Evolutionary conservation across 2,329 filamentous ascomycete species (phyloP).

Genomic region (Whalleya microplaca): DNA sequence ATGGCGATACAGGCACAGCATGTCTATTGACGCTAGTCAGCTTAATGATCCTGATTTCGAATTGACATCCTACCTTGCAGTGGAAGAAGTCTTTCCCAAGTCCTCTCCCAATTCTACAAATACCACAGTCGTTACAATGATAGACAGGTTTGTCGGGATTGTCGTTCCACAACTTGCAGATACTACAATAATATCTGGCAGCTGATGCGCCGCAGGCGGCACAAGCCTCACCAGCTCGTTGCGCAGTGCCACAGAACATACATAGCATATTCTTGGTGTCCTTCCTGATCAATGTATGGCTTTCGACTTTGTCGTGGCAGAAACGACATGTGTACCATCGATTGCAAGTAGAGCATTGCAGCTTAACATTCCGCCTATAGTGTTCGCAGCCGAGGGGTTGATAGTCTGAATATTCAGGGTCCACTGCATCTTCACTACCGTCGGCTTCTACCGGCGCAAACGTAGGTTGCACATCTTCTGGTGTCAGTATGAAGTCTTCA

Average conservation of each 20-base stretch:
- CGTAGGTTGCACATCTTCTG: constrained; percentile 68
- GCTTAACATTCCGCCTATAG: constrained; percentile 93
- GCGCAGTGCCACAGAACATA: constrained; percentile 89
- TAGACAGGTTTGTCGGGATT: constrained; percentile 90
- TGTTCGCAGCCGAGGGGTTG: constrained; percentile 79
- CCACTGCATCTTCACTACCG: constrained; percentile 48
- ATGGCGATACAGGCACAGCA: constrained; percentile 96
- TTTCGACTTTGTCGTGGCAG: constrained; percentile 85
- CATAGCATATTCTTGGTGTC: constrained; percentile 96
- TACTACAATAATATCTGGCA: constrained; percentile 89
- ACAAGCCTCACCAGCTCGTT: constrained; percentile 80
- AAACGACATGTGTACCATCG: constrained; percentile 95
- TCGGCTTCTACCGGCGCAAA: constrained; percentile 60
- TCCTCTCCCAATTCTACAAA: constrained; percentile 88
- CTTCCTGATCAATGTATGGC: constrained; percentile 77
- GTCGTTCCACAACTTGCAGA: constrained; percentile 98
- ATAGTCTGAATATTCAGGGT: constrained; percentile 40
- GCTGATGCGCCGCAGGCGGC: constrained; percentile 74
- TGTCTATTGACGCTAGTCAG: constrained; percentile 53
- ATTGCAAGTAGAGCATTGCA: constrained; percentile 88
- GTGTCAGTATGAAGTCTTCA: constrained; percentile 55
- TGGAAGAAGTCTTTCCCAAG: constrained; percentile 97
- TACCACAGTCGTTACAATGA: constrained; percentile 94
- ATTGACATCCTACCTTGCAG: constrained; percentile 73
- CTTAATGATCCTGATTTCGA: not conserved